Evolutionary conservation across 2,329 filamentous ascomycete species (phyloP), one percentile per base, ranked within the genome.

Genomic region (Parastagonospora nodorum): DNA sequence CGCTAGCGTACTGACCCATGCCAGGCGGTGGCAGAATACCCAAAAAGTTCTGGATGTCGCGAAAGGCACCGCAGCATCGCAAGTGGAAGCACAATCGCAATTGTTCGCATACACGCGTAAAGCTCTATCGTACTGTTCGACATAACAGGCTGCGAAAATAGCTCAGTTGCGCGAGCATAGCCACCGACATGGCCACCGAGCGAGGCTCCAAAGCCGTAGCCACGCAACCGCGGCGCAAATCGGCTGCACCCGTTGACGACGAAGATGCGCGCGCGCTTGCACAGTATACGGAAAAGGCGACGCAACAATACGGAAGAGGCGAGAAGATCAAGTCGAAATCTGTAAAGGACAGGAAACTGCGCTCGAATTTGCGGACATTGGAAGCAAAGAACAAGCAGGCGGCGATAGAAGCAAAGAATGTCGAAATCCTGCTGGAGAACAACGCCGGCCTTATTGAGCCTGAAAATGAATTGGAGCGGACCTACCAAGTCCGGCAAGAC

Each of bases 401-500:
- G 1, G 80, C 89, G 1, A 75, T 95, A 31, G 88, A 89, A 73
- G 92, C 94, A 12, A 96, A 96, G 75, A 93, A 97, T 80, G 91
- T 93, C 16, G 94, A 99, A 76, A 94, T 99, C 50, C 78, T 99
- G 63, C 84, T 96, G 47, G 93, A 97, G 75, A 90, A 96, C 72
- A 84, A 87, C 6, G 79, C 83, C 9, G 94, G 94, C 6, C 95
- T 96, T 64, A 79, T 99, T 48, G 90, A 97, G 74, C 82, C 93
- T 1, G 94, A 99, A 72, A 83, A 83, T 24, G 92, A 92, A 71
- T 81, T 99, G 54, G 94, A 99, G 74, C 82, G 87, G 69, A 99
- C 94, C 15, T 97, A 95, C 78, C 92, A 90, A 75, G 89, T 97
- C 42, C 86, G 89, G 53, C 94, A 99, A 74, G 85, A 91, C 60